Conservation (phyloP, 805 yeast genomes). For the Citeromyces matritensis region DNA sequence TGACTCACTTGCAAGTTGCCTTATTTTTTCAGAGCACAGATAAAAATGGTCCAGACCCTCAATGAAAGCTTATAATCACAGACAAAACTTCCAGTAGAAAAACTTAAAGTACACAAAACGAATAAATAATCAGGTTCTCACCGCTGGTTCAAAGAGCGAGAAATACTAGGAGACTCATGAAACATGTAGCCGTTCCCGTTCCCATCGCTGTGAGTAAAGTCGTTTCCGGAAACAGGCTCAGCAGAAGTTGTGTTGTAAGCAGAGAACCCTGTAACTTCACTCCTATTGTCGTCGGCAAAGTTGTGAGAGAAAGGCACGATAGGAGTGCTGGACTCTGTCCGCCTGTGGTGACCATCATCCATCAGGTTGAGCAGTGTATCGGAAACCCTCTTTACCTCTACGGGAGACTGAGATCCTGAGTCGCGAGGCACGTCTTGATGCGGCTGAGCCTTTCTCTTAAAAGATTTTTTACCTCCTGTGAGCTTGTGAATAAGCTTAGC, state of each 20-base stretch:
- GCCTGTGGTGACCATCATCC: conserved; percentile 2
- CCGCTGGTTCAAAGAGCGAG: not conserved
- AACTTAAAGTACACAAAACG: not conserved
- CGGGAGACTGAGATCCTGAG: conserved; percentile 3
- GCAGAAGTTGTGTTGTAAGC: conserved; percentile 1
- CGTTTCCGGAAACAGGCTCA: conserved; percentile 1
- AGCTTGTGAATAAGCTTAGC: conserved; percentile 26
- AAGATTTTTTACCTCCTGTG: conserved; percentile 19
- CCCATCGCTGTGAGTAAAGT: conserved; percentile 1
- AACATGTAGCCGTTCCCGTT: conserved; percentile 1
- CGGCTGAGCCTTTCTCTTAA: conserved; percentile 1
- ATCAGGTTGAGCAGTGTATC: conserved; percentile 3
- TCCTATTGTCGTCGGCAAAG: too few relatives aligned
- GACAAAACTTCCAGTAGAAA: not conserved
- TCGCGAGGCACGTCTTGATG: not conserved
- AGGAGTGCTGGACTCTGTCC: conserved; percentile 6
- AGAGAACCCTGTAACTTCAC: not conserved
- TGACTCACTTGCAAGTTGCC: too few relatives aligned
- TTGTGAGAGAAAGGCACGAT: conserved; percentile 2
- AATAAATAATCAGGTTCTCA: too few relatives aligned
- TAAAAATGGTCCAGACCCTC: too few relatives aligned
- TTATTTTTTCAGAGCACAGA: too few relatives aligned
- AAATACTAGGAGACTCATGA: conserved; percentile 2
- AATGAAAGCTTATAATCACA: too few relatives aligned
- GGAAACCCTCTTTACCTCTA: conserved; percentile 4